Evolutionary conservation across 306 rosid genomes (phyloP), one percentile per base, ranked within the genome.

Genomic region (Inga leiocalycina): DNA sequence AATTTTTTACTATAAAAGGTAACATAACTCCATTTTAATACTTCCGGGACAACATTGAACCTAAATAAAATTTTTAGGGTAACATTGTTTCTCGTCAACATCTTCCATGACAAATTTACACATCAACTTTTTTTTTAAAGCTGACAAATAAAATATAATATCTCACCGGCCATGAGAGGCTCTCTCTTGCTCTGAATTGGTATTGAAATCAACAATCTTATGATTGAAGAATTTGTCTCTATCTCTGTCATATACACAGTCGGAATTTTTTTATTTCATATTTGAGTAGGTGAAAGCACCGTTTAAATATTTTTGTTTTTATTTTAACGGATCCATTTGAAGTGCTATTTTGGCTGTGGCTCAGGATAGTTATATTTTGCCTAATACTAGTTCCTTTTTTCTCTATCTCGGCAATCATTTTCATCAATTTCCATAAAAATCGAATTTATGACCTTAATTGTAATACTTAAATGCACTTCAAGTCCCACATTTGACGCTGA

Each of bases 41-140:
- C 43, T 39, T 39, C 0, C 1, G 0, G 1, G 0, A 1, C 0
- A 39, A 39, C 8, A 39, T 39, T 39, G 0, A 39, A 6, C 8
- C 0, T 39, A 39, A 39, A 39, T 8, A 39, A 39, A 39, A 39
- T 8, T 39, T 39, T 39, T 6, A 5, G 0, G 0, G 0, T 39
- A 1, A 39, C 8, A 39, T 39, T 39, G 8, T 39, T 39, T 39
- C 43, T 39, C 0, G 1, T 39, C 8, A 5, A 6, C 6, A 39
- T 5, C 8, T 39, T 39, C 1, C 43, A 0, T 45, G 3, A 0
- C 49, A 8, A 45, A 45, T 8, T 45, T 45, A 0, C 0, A 8
- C 14, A 0, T 45, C 10, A 45, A 10, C 49, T 11, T 16, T n/a
- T 56, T 20, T 56, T 56, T 7, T 8, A 24, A 56, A 20, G 0